Base-by-base conservation (phyloP, 1,139 yeast species). In the Saccharomyces uvarum region DNA sequence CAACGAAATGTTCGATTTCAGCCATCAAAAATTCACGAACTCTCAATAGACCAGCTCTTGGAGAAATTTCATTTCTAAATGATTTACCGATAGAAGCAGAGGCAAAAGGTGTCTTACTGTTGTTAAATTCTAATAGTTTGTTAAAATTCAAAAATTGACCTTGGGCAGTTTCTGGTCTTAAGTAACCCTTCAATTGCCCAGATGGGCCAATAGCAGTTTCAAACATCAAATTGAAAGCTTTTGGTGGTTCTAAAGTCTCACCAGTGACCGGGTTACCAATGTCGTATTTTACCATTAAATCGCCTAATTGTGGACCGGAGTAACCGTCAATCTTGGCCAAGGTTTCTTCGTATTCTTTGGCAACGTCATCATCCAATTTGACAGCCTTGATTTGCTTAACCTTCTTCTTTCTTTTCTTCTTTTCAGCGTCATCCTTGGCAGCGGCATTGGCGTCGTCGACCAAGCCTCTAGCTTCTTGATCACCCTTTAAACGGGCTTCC, bases 1-100 rank as follows among this genome's bases (percentile, higher is more conserved):
- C 99, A 62, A 95, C 97, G 71, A 82, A 95, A 75, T 95, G 99
- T 77, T 95, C 99, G 70, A 95, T 91, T 78, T 95, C 99, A 54
- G 99, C 99, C 99, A 95, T 93, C 70, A 93, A 78, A 74, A 95
- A 95, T 77, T 95, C 99, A 75, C 99, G 89, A 55, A 95, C 99
- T 76, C 99, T 87, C 71, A 95, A 79, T 66, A 95, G 80, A 63
- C 99, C 99, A 38, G 98, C 88, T 74, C 99, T 85, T 66, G 99
- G 99, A 53, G 97, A 90, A 69, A 95, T 95, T 77, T 95, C 99
- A 74, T 95, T 95, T 79, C 99, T 86, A 80, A 93, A 95, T 16
- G 98, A 91, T 74, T 95, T 95, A 70, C 99, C 99, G 69, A 95
- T 89, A 47, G 97, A 88, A 50, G 99, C 99, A 58, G 97, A 89